A percentile compares a stretch with the other conserved stretches of the same genome.
Conservation (phyloP, 2,329 filamentous ascomycete species). For the Cytospora leucostoma region DNA sequence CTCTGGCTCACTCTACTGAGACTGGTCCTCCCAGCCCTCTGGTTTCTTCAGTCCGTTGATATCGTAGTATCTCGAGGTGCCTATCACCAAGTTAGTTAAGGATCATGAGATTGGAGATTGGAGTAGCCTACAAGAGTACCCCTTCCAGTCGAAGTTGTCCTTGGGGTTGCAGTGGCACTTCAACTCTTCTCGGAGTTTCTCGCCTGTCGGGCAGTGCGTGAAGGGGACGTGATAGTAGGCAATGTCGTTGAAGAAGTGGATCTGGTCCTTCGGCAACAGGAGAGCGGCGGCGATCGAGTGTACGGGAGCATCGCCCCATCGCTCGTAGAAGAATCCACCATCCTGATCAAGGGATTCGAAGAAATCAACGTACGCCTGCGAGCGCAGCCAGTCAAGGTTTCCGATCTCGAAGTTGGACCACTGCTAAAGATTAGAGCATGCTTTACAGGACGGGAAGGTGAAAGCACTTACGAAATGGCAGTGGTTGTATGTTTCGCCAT, state of each 20-base stretch:
- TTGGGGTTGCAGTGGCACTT: conserved; percentile 94
- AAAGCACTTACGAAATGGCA: conserved; percentile 82
- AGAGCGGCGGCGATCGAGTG: conserved; percentile 94
- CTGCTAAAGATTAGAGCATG: conserved; percentile 43
- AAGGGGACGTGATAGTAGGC: conserved; percentile 98
- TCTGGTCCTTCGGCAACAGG: conserved; percentile 86
- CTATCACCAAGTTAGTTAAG: conserved; percentile 43
- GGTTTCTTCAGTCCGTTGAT: conserved; percentile 81
- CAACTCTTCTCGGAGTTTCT: conserved; percentile 78
- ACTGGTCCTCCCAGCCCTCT: conserved; percentile 76
- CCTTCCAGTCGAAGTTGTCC: conserved; percentile 99
- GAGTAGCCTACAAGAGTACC: conserved; percentile 80
- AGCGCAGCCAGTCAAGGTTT: conserved; percentile 89
- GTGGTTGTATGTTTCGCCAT: conserved; percentile 89
- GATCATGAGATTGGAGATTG: conserved; percentile 25
- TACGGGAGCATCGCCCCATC: conserved; percentile 96
- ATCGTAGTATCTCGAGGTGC: conserved; percentile 84
- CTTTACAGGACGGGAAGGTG: too few species aligned
- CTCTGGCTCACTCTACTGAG: conserved; percentile 42
- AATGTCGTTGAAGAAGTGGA: conserved; percentile 99
- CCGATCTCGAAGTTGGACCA: conserved; percentile 99
- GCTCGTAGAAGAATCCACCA: conserved; percentile 98
- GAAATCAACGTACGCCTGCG: conserved; percentile 84
- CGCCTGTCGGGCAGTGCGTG: conserved; percentile 92
- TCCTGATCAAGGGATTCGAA: conserved; percentile 86